Conservation (phyloP, 768 basidiomycete species). For the Kwoniella europaea region DNA sequence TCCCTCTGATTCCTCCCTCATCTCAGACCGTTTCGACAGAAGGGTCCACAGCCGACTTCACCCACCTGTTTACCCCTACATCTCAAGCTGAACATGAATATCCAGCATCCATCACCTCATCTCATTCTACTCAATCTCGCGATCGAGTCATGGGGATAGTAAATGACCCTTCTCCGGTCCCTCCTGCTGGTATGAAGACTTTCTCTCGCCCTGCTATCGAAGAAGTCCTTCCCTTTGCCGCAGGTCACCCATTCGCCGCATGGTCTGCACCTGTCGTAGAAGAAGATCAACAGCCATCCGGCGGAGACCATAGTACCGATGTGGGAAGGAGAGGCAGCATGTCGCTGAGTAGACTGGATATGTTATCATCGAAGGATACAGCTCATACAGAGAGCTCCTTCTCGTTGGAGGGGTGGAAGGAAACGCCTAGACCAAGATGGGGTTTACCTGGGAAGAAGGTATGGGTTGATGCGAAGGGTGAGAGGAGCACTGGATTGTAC, state of each 20-base stretch:
- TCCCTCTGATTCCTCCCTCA: slow-evolving; percentile 14
- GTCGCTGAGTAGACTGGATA: slow-evolving; percentile 1
- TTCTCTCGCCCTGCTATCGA: slow-evolving; percentile 13
- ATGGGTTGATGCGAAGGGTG: slow-evolving; percentile 37
- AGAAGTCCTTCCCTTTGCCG: slow-evolving; percentile 30
- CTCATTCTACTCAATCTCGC: slow-evolving; percentile 27
- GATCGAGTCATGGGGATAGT: slow-evolving; percentile 35
- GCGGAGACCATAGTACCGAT: neutral
- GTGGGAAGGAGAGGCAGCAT: slow-evolving; percentile 4
- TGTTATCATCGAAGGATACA: neutral
- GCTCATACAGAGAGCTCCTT: neutral
- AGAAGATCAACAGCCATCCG: neutral
- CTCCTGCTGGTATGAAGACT: slow-evolving; percentile 6
- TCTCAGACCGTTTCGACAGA: slow-evolving; percentile 11
- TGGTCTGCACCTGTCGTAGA: slow-evolving; percentile 21
- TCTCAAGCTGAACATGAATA: neutral
- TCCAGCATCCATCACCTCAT: slow-evolving; percentile 19
- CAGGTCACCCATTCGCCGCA: slow-evolving; percentile 22
- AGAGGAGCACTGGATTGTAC: slow-evolving; percentile 27
- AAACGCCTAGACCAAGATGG: slow-evolving; percentile 15
- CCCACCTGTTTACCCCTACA: slow-evolving; percentile 32
- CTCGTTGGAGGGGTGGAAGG: slow-evolving; percentile 29
- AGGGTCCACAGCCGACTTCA: slow-evolving; percentile 21
- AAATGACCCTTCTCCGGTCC: slow-evolving; percentile 14
- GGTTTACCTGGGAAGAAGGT: slow-evolving; percentile 29